These are phyloP conservation scores for Sonneratia alba DNA, from an alignment of 345 rosid genomes.

Conservation along the genomic window DNA sequence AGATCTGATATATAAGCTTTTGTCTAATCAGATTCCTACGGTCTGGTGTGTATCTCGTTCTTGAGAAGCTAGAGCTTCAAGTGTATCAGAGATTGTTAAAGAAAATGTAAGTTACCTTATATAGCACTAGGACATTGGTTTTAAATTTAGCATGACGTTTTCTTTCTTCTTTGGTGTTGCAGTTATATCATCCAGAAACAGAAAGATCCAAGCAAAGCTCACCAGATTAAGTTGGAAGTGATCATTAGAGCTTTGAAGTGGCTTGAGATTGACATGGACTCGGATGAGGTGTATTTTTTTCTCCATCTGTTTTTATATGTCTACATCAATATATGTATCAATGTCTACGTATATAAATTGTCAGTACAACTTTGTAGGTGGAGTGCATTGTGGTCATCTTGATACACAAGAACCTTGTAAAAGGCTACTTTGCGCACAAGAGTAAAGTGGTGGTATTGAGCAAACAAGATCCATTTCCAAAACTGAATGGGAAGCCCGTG, in stretches of 20 bases:
- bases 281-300: slow-evolving; percentile 58
- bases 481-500: slow-evolving; percentile 67
- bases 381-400: slow-evolving; percentile 85
- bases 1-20: neutral
- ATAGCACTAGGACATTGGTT: neutral
- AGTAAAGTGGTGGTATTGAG: slow-evolving; percentile 93
- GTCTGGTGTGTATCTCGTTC: slow-evolving; percentile 90
- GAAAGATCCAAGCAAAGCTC: slow-evolving; percentile 85
- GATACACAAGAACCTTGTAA: slow-evolving; percentile 78
- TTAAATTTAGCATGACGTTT: neutral
- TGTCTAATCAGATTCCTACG: slow-evolving; percentile 54
- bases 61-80: slow-evolving; percentile 97
- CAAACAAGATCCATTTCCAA: slow-evolving; percentile 96
- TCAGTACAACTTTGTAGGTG: slow-evolving; percentile 32
- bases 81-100: slow-evolving; percentile 85
- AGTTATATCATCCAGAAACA: slow-evolving; percentile 78
- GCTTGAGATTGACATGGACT: slow-evolving; percentile 91
- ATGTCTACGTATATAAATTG: neutral
- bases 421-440: slow-evolving; percentile 91
- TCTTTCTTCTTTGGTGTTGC: neutral
- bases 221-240: slow-evolving; percentile 88
- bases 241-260: slow-evolving; percentile 79
- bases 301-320: neutral
- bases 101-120: slow-evolving; percentile 57
- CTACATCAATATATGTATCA: neutral